Evolutionary conservation across 176 grass and related monocot species (phyloP).

Genomic region (Cenchrus fungigraminus): DNA sequence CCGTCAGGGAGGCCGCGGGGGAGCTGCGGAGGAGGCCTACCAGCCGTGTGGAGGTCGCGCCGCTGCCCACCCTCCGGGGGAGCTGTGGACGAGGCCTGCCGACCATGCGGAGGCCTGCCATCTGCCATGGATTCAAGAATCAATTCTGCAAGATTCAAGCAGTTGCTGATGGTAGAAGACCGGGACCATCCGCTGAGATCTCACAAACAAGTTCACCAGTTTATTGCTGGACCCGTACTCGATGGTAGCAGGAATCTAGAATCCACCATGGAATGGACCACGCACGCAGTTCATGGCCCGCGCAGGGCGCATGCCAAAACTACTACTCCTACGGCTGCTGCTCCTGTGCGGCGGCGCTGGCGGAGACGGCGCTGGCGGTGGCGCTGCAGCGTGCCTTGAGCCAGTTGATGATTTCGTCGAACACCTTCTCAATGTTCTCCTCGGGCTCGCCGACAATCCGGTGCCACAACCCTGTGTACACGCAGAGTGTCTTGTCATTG

Average conservation of each 20-base stretch:
- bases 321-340: neutral
- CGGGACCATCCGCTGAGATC: neutral
- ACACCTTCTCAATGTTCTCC: slow-evolving; percentile 75
- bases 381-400: slow-evolving; percentile 44
- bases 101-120: too few relatives aligned
- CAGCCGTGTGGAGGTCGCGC: too few relatives aligned
- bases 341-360: neutral
- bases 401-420: slow-evolving; percentile 74
- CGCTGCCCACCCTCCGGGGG: too few relatives aligned
- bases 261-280: neutral
- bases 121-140: neutral
- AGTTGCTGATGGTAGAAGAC: neutral
- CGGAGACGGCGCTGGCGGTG: neutral
- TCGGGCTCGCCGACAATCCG: slow-evolving; percentile 86
- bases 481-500: slow-evolving; percentile 71
- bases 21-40: too few relatives aligned
- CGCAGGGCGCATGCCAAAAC: slow-evolving; percentile 18
- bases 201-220: neutral
- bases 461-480: slow-evolving; percentile 90
- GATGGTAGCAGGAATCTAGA: neutral
- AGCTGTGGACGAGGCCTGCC: too few relatives aligned
- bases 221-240: slow-evolving; percentile 18
- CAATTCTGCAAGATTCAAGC: neutral
- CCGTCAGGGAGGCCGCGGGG: too few relatives aligned
- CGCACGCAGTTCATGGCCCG: neutral